Evolutionary conservation across 2,329 filamentous ascomycete genomes (phyloP).

Genomic region (Apiospora phragmitis): DNA sequence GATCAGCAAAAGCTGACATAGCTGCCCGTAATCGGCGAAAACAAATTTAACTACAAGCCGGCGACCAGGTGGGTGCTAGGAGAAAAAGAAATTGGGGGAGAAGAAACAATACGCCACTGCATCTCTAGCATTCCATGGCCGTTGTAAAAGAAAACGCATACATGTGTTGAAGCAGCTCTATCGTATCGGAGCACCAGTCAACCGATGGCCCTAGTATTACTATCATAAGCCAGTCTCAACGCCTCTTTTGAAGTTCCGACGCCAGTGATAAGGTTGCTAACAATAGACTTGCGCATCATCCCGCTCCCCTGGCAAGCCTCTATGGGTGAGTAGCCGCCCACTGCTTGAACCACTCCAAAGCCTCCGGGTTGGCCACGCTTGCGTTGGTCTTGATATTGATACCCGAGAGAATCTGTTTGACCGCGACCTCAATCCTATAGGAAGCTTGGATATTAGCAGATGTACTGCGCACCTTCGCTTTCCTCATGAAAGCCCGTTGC

Average conservation of each 20-base stretch:
- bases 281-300: not conserved
- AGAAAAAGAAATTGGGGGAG: not conserved
- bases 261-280: not conserved
- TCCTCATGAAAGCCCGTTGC: not conserved
- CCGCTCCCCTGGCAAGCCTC: not conserved
- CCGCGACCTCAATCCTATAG: conserved; percentile 81
- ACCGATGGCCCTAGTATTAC: not conserved
- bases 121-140: not conserved
- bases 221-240: not conserved
- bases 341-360: conserved; percentile 81
- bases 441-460: conserved; percentile 7
- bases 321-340: conserved; percentile 64
- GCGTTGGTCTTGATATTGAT: conserved; percentile 85
- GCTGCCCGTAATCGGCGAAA: too few species aligned
- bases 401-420: conserved; percentile 93
- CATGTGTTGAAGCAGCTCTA: not conserved
- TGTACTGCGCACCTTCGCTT: not conserved
- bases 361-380: conserved; percentile 88
- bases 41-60: too few species aligned
- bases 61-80: not conserved
- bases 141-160: not conserved
- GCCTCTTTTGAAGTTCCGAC: not conserved
- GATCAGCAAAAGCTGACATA: not conserved
- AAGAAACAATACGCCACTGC: not conserved
- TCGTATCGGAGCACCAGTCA: not conserved